Conservation (phyloP, 768 basidiomycete genomes). For the Suillus paluster region DNA sequence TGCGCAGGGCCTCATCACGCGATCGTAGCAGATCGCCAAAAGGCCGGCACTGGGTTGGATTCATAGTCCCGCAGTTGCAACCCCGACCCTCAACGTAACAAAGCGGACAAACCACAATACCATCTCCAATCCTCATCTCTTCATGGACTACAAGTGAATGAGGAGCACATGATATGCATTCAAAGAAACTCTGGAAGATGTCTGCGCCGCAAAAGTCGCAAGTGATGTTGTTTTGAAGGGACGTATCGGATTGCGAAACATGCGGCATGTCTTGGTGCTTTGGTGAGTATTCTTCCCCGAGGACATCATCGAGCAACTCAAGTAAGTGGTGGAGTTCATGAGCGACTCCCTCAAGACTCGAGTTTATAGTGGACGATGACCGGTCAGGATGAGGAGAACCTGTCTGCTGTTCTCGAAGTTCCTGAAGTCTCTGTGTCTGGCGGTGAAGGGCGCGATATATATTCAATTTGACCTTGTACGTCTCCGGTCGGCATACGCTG, state of each 20-base stretch:
- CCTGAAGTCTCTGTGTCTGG: conserved; percentile 27
- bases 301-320: conserved; percentile 49
- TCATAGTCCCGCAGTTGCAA: conserved; percentile 68
- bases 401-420: conserved; percentile 8
- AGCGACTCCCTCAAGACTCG: conserved; percentile 5
- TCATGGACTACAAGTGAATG: conserved; percentile 13
- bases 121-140: conserved; percentile 40
- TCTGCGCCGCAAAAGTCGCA: conserved; percentile 87
- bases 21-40: conserved; percentile 49
- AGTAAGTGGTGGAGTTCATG: conserved; percentile 43
- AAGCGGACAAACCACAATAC: conserved; percentile 61
- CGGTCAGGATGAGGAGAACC: neutral
- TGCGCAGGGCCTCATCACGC: conserved; percentile 44
- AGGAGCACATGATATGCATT: conserved; percentile 58
- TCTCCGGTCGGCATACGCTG: conserved; percentile 83
- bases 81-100: conserved; percentile 81
- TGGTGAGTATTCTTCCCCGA: conserved; percentile 49
- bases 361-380: neutral
- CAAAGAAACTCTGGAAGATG: conserved; percentile 82
- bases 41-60: conserved; percentile 58
- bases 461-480: conserved; percentile 72
- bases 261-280: conserved; percentile 32
- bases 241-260: conserved; percentile 27
- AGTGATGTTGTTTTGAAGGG: conserved; percentile 36
- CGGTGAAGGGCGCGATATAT: conserved; percentile 58